Base-by-base conservation (phyloP, 2,329 filamentous ascomycete genomes). In the Coniochaeta prunicola region DNA sequence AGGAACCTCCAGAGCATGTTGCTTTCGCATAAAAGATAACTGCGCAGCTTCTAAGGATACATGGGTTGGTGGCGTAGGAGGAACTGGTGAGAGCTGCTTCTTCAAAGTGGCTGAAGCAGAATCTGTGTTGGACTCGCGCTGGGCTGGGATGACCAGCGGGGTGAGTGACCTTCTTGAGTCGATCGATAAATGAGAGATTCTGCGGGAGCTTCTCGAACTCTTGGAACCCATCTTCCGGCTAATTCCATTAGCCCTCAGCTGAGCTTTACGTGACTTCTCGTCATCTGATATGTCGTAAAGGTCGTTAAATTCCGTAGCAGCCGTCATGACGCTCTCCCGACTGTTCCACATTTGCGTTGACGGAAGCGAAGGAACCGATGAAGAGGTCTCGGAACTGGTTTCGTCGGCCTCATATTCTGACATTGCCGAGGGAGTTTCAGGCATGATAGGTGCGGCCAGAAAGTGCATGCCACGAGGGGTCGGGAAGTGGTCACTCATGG, bases 251-350 rank as follows among this genome's bases (percentile, higher is more conserved):
- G 65, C 74, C 70, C 66, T 74, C 70, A 70, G 74, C 67, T 74
- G 73, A 64, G 83, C 78, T 68, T 71, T 71, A 65, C 65, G 67
- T 34, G 70, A 70, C 9, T 83, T 80, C 65, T 96, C 91, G 58
- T 91, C 85, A 64, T 96, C 91, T 17, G 90, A 92, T 45, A 91
- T 82, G 72, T 94, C 90, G 72, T 96, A 96, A 55, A 96, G 77
- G 66, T 96, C 91, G 72, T 96, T 90, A 66, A 93, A 93, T 63
- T 91, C 87, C 64, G 84, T 90, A 62, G 81, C 80, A 65, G 85
- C 83, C 64, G 87, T 87, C 70, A 81, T 77, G 65, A 79, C 74
- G 76, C 82, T 88, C 66, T 78, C 77, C 65, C 84, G 79, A 62
- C 71, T 80, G 62, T 82, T 86, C 89, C 88, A 86, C 28, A 78